Base-by-base conservation (phyloP, 768 basidiomycete species). In the Cytidiella melzeri region DNA sequence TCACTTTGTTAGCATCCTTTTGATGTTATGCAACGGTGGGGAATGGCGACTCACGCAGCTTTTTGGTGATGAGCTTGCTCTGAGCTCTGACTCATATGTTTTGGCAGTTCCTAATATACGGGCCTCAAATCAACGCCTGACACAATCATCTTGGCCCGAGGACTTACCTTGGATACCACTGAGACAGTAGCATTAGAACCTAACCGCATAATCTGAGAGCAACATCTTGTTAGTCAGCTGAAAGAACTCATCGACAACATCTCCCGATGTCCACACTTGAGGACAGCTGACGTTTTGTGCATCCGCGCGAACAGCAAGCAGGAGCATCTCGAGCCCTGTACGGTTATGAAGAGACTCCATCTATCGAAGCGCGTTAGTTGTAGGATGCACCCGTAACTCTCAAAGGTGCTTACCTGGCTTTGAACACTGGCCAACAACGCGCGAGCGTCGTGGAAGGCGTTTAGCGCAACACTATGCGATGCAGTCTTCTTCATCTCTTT, bases 371-470 rank as follows among this genome's bases (percentile, higher is more conserved):
- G 24, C 23, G 25, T 18, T 41, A 19, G 11, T 20, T 11, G 23
- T 25, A 26, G 41, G 12, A 7, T 15, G 7, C 20, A 13, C 18
- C 19, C 18, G 13, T n/a, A 18, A 24, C 19, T 15, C 20, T n/a
- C n/a, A 24, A 25, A 28, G 18, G 6, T 5, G 30, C 28, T 9
- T 28, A 49, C 47, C 47, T 23, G 13, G 3, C 43, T 23, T 34
- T 43, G 21, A 24, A 50, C 37, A 12, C 28, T 5, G 9, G 5
- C 20, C 41, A 43, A 34, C 10, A 11, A 30, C 10, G 42, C 23
- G 41, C 42, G 41, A 13, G 19, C 36, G 39, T 50, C 48, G 36
- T 43, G 26, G 30, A 43, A 50, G 5, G 42, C 41, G 24, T n/a
- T 30, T 27, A 43, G 43, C 18, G 48, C 41, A 15, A 50, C 20